Base-by-base conservation (phyloP, 2,329 filamentous ascomycete genomes). In the Botrytis porri region DNA sequence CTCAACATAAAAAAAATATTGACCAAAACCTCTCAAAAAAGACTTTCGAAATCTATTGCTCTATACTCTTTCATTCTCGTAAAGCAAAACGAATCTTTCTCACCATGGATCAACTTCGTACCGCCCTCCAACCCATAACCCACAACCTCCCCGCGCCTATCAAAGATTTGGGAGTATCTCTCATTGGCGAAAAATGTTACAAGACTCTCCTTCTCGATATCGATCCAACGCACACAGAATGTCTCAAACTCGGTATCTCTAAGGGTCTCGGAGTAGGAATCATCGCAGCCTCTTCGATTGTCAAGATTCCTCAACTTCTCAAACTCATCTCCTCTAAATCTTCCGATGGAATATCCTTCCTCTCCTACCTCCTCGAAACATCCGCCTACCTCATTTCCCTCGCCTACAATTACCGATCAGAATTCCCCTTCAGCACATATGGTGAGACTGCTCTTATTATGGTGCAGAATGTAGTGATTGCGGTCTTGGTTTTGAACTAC, bases 271-370 rank as follows among this genome's bases (percentile, higher is more conserved):
- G 96, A 73, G 91, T 98, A 78, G 96, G 91, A 82, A 99, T 99
- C 84, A 94, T 99, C 81, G 92, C 88, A 77, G 94, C 94, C 70
- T 95, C 93, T 41, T 91, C 93, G 71, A 90, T 98, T 79, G 95
- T 99, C 85, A 99, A 99, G 85, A 90, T 99, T 39, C 96, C 96
- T 0, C 96, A 99, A 86, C 95, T 99, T 81, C 83, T 98, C 82
- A 99, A 99, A 86, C 90, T 99, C 69, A 84, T 96, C 80, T 87
- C 87, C 80, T 94, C 93, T 65, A 88, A 90, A 79, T 97, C 94
- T 67, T 90, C 94, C 41, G 88, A 89, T 62, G 96, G 96, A 78
- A 88, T 99, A 75, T 94, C 90, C 66, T 97, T 98, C 84, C 88
- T 97, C 62, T 92, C 93, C 45, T 98, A 98, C 85, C 87, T 96